Conservation (phyloP, 1,284 basidiomycete species). For the Tylopilus sp. region DNA sequence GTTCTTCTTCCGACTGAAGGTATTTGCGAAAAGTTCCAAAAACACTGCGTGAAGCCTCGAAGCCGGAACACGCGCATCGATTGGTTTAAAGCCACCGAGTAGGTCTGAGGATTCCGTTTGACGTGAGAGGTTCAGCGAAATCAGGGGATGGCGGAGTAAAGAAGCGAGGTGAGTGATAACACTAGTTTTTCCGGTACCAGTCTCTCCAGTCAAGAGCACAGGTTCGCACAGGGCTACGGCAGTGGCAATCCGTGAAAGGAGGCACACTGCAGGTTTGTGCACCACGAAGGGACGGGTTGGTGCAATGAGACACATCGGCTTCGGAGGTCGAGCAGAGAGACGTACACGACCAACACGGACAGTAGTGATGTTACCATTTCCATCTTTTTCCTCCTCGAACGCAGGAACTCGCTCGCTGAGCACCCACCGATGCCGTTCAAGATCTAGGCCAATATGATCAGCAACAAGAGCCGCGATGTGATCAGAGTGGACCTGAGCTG, state of each 20-base stretch:
- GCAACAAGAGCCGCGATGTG: constrained; percentile 62
- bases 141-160: constrained; percentile 77
- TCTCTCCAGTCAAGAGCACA: constrained; percentile 93
- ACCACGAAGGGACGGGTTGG: constrained; percentile 79
- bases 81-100: constrained; percentile 93
- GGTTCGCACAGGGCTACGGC: constrained; percentile 82
- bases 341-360: constrained; percentile 65
- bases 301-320: constrained; percentile 46
- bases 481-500: constrained; percentile 59
- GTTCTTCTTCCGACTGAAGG: constrained; percentile 92
- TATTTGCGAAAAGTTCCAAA: constrained; percentile 82
- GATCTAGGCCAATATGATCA: constrained; percentile 69
- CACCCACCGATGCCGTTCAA: constrained; percentile 63
- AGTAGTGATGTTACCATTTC: constrained; percentile 62
- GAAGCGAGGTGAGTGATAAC: constrained; percentile 87
- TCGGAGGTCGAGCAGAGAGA: constrained; percentile 54
- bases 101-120: constrained; percentile 97
- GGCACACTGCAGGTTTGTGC: constrained; percentile 82
- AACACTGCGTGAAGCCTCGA: constrained; percentile 79
- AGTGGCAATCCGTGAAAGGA: constrained; percentile 85
- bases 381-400: constrained; percentile 72
- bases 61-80: constrained; percentile 85
- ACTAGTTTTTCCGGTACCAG: constrained; percentile 98
- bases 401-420: constrained; percentile 67
- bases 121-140: constrained; percentile 93